Evolutionary conservation across 2,329 filamentous ascomycete species (phyloP).

Genomic region (Metarhizium robertsii): DNA sequence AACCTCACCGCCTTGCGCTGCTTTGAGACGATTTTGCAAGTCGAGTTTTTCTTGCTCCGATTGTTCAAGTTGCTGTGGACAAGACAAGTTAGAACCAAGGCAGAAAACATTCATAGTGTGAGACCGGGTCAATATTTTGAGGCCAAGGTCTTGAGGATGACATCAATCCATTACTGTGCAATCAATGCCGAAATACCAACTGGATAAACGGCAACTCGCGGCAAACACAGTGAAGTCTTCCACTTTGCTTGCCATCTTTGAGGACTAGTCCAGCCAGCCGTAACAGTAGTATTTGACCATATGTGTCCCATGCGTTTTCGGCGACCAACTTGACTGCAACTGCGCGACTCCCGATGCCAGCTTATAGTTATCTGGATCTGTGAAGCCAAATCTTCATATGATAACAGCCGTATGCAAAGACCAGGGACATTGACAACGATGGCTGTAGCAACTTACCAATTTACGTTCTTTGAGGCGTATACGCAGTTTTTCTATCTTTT

Average conservation of each 20-base stretch:
- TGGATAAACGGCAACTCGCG: neutral
- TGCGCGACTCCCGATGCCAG: neutral
- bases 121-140: neutral
- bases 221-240: neutral
- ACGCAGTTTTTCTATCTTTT: constrained; percentile 50
- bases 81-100: neutral
- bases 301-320: neutral
- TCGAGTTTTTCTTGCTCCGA: constrained; percentile 47
- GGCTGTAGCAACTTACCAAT: constrained; percentile 38
- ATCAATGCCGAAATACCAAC: neutral
- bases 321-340: neutral
- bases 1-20: constrained; percentile 38
- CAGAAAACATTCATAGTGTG: neutral
- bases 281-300: neutral
- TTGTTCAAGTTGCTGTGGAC: constrained; percentile 46
- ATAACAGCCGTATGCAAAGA: neutral
- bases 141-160: neutral
- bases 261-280: neutral
- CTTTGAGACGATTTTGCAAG: constrained; percentile 45
- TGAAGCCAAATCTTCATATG: neutral
- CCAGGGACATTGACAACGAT: neutral
- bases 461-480: constrained; percentile 45
- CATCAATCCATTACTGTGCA: neutral
- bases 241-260: neutral
- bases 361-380: neutral